These are phyloP conservation scores for Whalleya microplaca DNA, from an alignment of 2,329 filamentous ascomycete genomes.

Conservation along the genomic window DNA sequence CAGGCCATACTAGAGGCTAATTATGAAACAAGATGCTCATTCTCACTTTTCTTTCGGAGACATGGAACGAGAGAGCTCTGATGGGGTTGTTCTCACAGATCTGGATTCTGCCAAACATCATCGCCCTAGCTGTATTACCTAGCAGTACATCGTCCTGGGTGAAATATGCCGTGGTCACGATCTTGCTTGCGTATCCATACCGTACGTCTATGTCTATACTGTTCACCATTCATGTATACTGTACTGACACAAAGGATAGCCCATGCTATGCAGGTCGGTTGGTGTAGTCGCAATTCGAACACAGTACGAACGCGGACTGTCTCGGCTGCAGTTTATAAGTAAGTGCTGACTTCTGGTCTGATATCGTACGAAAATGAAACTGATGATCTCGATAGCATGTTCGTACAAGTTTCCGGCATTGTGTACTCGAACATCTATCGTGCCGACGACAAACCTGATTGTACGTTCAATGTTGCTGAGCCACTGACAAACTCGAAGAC, in stretches of 20 bases:
- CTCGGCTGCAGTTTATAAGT: slow-evolving; percentile 43
- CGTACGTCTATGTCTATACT: slow-evolving; percentile 16
- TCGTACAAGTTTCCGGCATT: slow-evolving; percentile 51
- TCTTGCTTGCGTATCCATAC: slow-evolving; percentile 39
- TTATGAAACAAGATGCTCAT: slow-evolving; percentile 17
- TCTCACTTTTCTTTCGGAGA: slow-evolving; percentile 40
- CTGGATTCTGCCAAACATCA: slow-evolving; percentile 40
- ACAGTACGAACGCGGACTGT: slow-evolving; percentile 44
- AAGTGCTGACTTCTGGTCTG: background rate
- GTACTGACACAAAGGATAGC: slow-evolving; percentile 20
- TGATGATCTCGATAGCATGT: slow-evolving; percentile 37
- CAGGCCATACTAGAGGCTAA: background rate
- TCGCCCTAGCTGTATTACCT: slow-evolving; percentile 38
- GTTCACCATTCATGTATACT: background rate
- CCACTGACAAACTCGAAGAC: background rate
- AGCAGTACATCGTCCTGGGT: slow-evolving; percentile 35
- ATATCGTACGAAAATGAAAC: background rate
- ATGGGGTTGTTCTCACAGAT: slow-evolving; percentile 38
- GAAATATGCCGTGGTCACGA: slow-evolving; percentile 37
- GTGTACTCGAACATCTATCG: slow-evolving; percentile 53
- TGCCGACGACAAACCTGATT: slow-evolving; percentile 48
- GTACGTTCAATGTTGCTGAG: slow-evolving; percentile 2
- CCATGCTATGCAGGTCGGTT: slow-evolving; percentile 45
- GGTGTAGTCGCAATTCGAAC: slow-evolving; percentile 43
- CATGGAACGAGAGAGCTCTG: slow-evolving; percentile 35